Percentiles rank a stretch among this genome's conserved stretches.
Conservation (phyloP, 2,329 filamentous ascomycete species). For the Coniochaeta prunicola region DNA sequence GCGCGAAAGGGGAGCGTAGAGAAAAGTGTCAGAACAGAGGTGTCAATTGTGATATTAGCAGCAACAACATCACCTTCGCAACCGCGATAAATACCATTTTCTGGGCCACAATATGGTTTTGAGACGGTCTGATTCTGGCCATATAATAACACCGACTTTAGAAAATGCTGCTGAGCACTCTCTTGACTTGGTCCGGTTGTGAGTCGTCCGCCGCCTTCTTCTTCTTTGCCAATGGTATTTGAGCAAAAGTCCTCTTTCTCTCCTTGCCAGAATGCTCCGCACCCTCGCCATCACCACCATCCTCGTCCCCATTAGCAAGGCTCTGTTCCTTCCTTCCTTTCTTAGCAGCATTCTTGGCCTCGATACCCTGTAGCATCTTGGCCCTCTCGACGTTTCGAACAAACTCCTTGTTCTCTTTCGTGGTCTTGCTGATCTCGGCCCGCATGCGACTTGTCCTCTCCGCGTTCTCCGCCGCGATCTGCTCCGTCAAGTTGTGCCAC, state of each 20-base stretch:
- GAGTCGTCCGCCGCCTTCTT: conserved; percentile 44
- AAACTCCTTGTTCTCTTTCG: conserved; percentile 75
- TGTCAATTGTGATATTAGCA: too few relatives aligned
- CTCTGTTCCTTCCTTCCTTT: conserved; percentile 25
- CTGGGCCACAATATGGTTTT: too few relatives aligned
- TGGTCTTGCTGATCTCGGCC: conserved; percentile 68
- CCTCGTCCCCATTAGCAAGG: conserved; percentile 25
- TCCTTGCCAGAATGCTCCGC: conserved; percentile 18
- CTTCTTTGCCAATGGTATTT: conserved; percentile 53
- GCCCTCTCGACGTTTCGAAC: conserved; percentile 70
- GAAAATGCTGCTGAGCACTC: conserved; percentile 60
- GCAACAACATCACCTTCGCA: too few relatives aligned
- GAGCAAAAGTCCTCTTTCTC: conserved; percentile 53
- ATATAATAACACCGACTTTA: conserved; percentile 19
- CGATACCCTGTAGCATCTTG: conserved; percentile 73
- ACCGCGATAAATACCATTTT: too few relatives aligned
- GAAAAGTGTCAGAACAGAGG: too few relatives aligned
- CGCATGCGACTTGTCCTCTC: conserved; percentile 69
- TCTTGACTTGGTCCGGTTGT: conserved; percentile 49
- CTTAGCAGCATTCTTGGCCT: conserved; percentile 48
- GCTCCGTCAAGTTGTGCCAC: conserved; percentile 61
- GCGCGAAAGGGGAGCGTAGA: too few relatives aligned
- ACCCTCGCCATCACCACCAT: conserved; percentile 6
- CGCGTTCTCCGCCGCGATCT: conserved; percentile 75
- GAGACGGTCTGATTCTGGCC: too few relatives aligned